Conservation (phyloP, 2,329 filamentous ascomycete genomes). For the Trichoderma aggressivum region DNA sequence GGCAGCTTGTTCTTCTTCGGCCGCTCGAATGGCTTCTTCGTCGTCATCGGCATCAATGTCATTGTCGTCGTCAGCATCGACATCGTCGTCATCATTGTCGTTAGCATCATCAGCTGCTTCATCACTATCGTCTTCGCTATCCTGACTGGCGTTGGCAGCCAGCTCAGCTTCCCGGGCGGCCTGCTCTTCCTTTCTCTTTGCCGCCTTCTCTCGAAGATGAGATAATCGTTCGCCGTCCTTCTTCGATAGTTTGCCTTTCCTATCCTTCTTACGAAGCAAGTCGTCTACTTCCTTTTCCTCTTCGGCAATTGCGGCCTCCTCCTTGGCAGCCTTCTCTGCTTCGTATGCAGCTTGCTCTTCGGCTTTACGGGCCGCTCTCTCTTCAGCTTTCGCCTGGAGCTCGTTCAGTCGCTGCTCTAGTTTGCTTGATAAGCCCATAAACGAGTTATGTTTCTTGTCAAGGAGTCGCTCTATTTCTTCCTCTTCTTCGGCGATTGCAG, state of each 20-base stretch:
- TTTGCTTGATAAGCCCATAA: slow-evolving; percentile 21
- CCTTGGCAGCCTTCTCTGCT: slow-evolving; percentile 19
- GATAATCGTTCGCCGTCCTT: slow-evolving; percentile 7
- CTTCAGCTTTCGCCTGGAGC: slow-evolving; percentile 7
- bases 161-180: slow-evolving; percentile 17
- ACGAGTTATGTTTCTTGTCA: slow-evolving; percentile 45
- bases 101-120: slow-evolving; percentile 31
- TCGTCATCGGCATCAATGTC: slow-evolving; percentile 30
- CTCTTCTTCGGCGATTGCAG: slow-evolving; percentile 30
- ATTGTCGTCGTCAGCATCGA: slow-evolving; percentile 22
- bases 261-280: slow-evolving; percentile 5
- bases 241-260: slow-evolving; percentile 9
- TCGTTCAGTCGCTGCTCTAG: not conserved
- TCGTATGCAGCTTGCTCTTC: slow-evolving; percentile 22
- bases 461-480: slow-evolving; percentile 41
- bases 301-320: slow-evolving; percentile 11
- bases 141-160: slow-evolving; percentile 6
- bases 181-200: slow-evolving; percentile 17
- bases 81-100: slow-evolving; percentile 24
- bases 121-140: not conserved
- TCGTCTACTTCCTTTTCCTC: slow-evolving; percentile 9
- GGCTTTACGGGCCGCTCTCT: slow-evolving; percentile 27
- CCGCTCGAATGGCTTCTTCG: slow-evolving; percentile 22
- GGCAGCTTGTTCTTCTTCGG: slow-evolving; percentile 21
- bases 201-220: not conserved